Base-by-base conservation (phyloP, 2,329 filamentous ascomycete genomes). In the Botrytis cinerea region DNA sequence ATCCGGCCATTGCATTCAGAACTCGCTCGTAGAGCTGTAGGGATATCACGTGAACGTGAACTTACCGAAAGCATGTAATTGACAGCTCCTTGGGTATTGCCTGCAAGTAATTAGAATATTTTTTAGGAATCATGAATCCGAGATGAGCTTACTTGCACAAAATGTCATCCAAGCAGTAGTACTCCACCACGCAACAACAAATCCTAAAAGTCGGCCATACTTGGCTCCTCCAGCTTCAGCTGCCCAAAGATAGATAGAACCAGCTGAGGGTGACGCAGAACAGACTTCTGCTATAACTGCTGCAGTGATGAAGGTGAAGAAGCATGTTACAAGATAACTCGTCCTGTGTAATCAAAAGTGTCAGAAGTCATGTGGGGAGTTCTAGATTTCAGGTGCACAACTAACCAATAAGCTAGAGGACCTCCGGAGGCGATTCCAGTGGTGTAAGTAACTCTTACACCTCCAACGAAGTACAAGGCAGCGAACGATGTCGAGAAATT, bases 361-460 rank as follows among this genome's bases (percentile, higher is more conserved):
- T 69, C 25, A 69, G 66, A 68, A 46, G 60, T 60, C 10, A 68
- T 25, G 32, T 69, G 6, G 25, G 25, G 9, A 28, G 14, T 70
- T 43, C 73, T 75, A 73, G n/a, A 73, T 71, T 35, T 54, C 40
- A 12, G 40, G 1, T 22, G 9, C 25, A 60, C 5, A 14, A 69
- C 80, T 57, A 78, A 87, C 87, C 88, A 90, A 78, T 90, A 90
- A 12, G 88, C 88, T 67, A 89, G 79, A 75, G 88, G 88, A 60
- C 88, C 88, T 72, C 88, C 88, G 28, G 88, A 87, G 40, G 86
- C 87, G 54, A 90, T 88, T 75, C 88, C 88, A 18, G 88, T 90
- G n/a, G 86, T 88, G 78, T 88, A 90, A 0, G 88, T 89, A 2
- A 88, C 87, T 59, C 88, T 85, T 57, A 89, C 86, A 74, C 86